phyloP scores from a whole-genome alignment of 305 asterid genomes.

The Caryopteris hybrid region DNA sequence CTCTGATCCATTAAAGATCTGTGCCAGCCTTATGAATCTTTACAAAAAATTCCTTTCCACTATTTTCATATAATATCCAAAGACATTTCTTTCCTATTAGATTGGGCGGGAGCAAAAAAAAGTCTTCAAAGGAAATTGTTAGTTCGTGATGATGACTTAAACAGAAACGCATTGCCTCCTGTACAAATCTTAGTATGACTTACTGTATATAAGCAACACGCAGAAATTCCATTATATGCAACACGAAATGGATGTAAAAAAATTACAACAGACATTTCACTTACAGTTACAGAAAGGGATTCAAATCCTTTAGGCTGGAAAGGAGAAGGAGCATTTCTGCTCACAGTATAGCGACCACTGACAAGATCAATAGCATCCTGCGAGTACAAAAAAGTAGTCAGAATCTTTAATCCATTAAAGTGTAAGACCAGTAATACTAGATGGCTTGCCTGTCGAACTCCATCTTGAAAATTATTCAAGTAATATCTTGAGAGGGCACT shows the following conservation, averaged over 20 bases:
- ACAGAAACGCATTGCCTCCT: neutral
- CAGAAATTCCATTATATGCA: neutral
- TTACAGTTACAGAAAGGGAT: constrained; percentile 45
- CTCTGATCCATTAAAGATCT: too few relatives aligned
- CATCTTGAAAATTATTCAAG: constrained; percentile 63
- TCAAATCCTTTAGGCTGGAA: constrained; percentile 56
- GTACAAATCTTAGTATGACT: neutral
- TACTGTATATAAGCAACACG: neutral
- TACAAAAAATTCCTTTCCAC: too few relatives aligned
- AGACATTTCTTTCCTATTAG: too few relatives aligned
- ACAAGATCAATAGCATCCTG: constrained; percentile 96
- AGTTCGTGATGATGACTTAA: neutral
- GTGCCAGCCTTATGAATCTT: too few relatives aligned
- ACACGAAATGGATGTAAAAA: neutral
- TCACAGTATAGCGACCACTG: constrained; percentile 78
- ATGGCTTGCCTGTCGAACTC: constrained; percentile 60
- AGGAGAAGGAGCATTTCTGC: constrained; percentile 51
- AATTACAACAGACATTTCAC: constrained; percentile 8
- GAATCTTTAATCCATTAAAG: neutral
- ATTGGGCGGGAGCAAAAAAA: neutral
- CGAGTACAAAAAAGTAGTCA: constrained; percentile 10
- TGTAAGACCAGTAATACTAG: neutral
- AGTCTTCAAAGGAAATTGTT: neutral
- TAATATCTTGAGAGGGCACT: constrained; percentile 93
- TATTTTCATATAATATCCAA: too few relatives aligned